A percentile compares a stretch with the other conserved stretches of the same genome.
Evolutionary conservation across 768 basidiomycete species (phyloP).

Genomic region (Rhizopogon salebrosus): DNA sequence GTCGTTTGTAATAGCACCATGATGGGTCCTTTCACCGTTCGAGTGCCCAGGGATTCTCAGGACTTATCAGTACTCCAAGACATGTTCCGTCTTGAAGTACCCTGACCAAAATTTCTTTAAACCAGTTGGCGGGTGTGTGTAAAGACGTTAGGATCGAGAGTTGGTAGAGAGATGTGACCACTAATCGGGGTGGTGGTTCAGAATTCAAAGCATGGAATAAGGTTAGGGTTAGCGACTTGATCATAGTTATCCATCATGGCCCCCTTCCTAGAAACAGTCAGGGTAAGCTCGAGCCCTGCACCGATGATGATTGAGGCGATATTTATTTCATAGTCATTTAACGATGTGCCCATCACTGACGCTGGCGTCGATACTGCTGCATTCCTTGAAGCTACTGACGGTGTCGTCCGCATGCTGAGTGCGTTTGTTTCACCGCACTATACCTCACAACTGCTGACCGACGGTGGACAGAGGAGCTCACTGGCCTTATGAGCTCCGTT

Average conservation of each 20-base stretch:
- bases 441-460: neutral
- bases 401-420: conserved; percentile 91
- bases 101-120: no score
- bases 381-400: conserved; percentile 87
- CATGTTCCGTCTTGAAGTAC: no score
- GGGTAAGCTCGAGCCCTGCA: conserved; percentile 29
- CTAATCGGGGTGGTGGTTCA: no score
- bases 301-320: neutral
- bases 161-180: no score
- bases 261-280: conserved; percentile 69
- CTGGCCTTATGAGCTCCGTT: neutral
- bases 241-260: conserved; percentile 43
- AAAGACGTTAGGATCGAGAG: no score
- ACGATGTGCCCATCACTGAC: conserved; percentile 81
- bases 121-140: no score
- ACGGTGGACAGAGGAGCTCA: neutral
- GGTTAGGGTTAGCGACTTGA: conserved; percentile 1
- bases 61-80: no score
- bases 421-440: conserved; percentile 23
- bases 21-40: no score
- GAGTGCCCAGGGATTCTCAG: no score
- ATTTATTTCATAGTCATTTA: conserved; percentile 66
- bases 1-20: no score
- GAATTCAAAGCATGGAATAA: no score
- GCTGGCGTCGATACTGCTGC: conserved; percentile 82